Base-by-base conservation (phyloP, 2,329 filamentous ascomycete genomes). In the Penicillium nordicum region DNA sequence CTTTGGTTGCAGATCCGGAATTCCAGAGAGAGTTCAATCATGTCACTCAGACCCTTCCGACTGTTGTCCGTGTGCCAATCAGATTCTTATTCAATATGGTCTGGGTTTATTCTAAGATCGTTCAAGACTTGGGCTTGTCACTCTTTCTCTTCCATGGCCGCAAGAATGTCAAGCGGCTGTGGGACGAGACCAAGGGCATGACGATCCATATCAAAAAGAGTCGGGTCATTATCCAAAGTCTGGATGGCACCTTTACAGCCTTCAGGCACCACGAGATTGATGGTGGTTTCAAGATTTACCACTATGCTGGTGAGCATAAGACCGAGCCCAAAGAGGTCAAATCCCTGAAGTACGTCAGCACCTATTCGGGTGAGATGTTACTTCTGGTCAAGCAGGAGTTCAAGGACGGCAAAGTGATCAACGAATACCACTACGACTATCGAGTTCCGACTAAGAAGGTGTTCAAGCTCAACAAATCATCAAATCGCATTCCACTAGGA, bases 341-440 rank as follows among this genome's bases (percentile, higher is more conserved):
- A 49, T 59, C 69, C 8, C 72, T 83, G 36, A 75, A 74, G 23
- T 72, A 74, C 12, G 69, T 82, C 55, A 80, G 77, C 53, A 78
- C 74, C 3, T 84, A 82, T 65, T 75, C 74, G 8, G 72, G 74
- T 50, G 72, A 78, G 2, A 77, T 82, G 69, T 64, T 76, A 9
- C 74, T 84, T 23, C 67, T 64, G 11, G 67, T 71, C 43, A 75
- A 77, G 27, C 73, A 78, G 55, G 79, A 81, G 42, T 80, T 77
- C 59, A 77, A 75, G 44, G 72, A 74, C 6, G 74, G 74, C 10
- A 69, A 76, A 30, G 66, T 72, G 36, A 56, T 69, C 55, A 81
- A 80, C 53, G 75, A 79, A 49, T 83, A 76, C 57, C 70, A 73
- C n/a, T 84, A 83, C 57, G 79, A 82, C 66, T 75, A 76, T 52